Conservation (phyloP, 345 rosid species). For the Moricandia arvensis region DNA sequence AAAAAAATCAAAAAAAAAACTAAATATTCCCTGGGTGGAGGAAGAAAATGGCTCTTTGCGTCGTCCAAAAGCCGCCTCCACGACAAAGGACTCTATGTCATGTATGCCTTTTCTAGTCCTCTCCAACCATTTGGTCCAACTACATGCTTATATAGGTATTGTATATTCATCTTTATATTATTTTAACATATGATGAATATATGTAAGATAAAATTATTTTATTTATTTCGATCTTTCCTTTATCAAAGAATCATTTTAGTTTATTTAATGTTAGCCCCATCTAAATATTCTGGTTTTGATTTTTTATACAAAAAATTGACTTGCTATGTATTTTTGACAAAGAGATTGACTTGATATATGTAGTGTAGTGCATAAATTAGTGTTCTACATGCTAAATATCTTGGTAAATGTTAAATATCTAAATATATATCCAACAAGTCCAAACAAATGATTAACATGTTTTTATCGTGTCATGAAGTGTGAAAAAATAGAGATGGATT, state of each 20-base stretch:
- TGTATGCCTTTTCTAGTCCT: conserved; percentile 18
- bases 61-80: conserved; percentile 47
- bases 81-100: neutral
- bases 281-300: too few species aligned
- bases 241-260: neutral
- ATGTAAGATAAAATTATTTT: neutral
- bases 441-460: neutral
- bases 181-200: neutral
- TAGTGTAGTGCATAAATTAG: too few species aligned
- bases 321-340: neutral
- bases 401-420: too few species aligned
- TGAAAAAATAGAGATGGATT: neutral
- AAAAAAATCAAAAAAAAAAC: too few species aligned
- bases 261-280: conserved; percentile 1
- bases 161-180: conserved; percentile 13
- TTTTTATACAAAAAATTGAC: too few species aligned
- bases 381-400: too few species aligned
- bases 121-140: conserved; percentile 33
- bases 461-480: neutral
- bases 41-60: conserved; percentile 46
- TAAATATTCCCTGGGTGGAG: neutral
- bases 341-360: too few species aligned
- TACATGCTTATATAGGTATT: conserved; percentile 23
- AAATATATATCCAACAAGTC: neutral
- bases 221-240: neutral